phyloP scores from a whole-genome alignment of 441 rosid species.

The Corymbia citriodora region DNA sequence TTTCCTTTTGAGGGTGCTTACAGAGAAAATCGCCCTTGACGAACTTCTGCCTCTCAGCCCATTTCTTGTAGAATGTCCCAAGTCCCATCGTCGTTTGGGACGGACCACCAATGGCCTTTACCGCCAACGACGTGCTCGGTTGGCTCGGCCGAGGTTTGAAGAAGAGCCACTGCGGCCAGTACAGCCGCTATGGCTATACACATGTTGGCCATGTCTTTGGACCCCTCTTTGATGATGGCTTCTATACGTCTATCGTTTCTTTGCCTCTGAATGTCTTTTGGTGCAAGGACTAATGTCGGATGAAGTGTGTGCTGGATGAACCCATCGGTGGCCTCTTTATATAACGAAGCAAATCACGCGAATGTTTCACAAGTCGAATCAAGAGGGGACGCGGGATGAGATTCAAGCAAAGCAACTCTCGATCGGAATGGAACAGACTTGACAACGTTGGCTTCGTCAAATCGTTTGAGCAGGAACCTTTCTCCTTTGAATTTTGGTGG shows the following conservation, averaged over 20 bases:
- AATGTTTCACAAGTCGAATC: background rate
- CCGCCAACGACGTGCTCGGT: background rate
- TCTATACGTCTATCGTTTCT: accelerated
- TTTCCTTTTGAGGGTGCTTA: no score
- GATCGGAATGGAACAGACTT: background rate
- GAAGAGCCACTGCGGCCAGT: accelerated
- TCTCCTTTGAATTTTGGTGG: background rate
- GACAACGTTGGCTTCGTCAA: background rate
- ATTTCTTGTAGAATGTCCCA: background rate
- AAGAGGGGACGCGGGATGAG: background rate
- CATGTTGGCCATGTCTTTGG: background rate
- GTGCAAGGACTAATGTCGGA: background rate
- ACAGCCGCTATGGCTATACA: background rate
- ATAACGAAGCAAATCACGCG: accelerated
- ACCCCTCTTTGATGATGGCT: background rate
- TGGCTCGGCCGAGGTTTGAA: accelerated
- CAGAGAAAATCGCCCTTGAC: background rate
- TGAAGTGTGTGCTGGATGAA: background rate
- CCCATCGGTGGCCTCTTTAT: background rate
- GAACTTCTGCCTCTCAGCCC: slow-evolving; percentile 6
- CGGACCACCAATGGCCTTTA: slow-evolving; percentile 1
- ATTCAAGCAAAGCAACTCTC: background rate
- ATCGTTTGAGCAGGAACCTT: background rate
- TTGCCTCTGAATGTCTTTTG: background rate
- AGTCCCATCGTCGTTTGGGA: background rate